phyloP scores from a whole-genome alignment of 2,329 filamentous ascomycete species.

The Neoarthrinium moseri region DNA sequence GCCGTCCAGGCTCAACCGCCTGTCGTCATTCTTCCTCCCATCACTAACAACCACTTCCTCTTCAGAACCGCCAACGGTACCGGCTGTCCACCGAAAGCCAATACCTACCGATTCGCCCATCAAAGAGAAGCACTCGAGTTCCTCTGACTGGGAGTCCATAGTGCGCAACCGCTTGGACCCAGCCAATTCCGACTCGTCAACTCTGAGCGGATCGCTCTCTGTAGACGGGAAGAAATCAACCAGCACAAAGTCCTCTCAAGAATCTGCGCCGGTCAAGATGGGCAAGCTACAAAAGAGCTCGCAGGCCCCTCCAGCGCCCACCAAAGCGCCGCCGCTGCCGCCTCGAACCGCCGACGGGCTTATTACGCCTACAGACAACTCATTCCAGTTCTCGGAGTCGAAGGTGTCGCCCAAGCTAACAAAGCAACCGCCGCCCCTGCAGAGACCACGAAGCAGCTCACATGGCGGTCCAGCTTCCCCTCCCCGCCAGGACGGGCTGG shows the following conservation, averaged over 20 bases:
- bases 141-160: constrained; percentile 5
- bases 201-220: neutral
- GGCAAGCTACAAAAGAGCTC: constrained; percentile 1
- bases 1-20: constrained; percentile 24
- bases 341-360: constrained; percentile 5
- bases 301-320: constrained; percentile 12
- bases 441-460: constrained; percentile 27
- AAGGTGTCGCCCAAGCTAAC: constrained; percentile 23
- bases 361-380: constrained; percentile 15
- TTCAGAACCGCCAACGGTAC: constrained; percentile 19
- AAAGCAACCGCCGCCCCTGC: constrained; percentile 16
- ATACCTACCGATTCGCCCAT: constrained; percentile 18
- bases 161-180: constrained; percentile 4
- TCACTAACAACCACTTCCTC: constrained; percentile 25
- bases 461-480: constrained; percentile 16
- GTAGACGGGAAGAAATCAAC: constrained; percentile 8
- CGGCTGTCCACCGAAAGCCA: constrained; percentile 23
- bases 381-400: constrained; percentile 23
- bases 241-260: constrained; percentile 14
- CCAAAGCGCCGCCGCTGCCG: constrained; percentile 6
- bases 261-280: constrained; percentile 4
- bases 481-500: constrained; percentile 15
- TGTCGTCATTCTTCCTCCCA: constrained; percentile 30
- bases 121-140: constrained; percentile 2
- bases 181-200: neutral